These are phyloP conservation scores for Rhododendron henanense DNA, from an alignment of 148 eudicot genomes.

Conservation along the genomic window DNA sequence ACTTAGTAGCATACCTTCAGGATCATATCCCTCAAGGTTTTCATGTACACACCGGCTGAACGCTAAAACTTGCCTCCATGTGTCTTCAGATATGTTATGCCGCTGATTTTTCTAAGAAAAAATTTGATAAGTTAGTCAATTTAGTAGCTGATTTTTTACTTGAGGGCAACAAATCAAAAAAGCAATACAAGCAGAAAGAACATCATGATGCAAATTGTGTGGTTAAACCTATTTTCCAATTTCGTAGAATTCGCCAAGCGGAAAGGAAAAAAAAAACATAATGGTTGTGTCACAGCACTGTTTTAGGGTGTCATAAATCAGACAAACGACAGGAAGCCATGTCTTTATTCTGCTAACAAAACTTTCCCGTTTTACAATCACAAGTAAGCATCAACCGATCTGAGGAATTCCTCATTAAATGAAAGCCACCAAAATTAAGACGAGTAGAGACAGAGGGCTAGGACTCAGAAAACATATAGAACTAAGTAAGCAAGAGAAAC, in stretches of 20 bases:
- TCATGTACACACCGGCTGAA: slow-evolving; percentile 96
- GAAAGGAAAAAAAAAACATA: background rate
- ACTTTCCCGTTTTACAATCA: background rate
- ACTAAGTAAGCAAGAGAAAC: background rate
- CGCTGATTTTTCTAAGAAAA: slow-evolving; percentile 62
- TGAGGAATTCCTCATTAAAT: background rate
- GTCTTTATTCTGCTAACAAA: background rate
- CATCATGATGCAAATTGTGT: background rate
- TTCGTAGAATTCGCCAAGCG: no score
- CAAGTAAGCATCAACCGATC: background rate
- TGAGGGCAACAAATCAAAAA: background rate
- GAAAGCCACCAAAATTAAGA: background rate
- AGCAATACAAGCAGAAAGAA: background rate
- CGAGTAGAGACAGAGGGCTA: background rate
- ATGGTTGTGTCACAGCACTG: background rate
- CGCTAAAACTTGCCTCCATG: slow-evolving; percentile 88
- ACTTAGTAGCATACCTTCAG: slow-evolving; percentile 57
- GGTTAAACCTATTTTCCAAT: background rate
- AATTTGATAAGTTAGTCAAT: background rate
- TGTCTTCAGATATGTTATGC: slow-evolving; percentile 91
- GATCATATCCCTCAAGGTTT: slow-evolving; percentile 92
- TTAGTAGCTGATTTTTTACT: background rate
- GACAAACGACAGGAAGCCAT: background rate
- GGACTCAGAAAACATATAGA: background rate
- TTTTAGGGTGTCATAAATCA: background rate